Evolutionary conservation across 805 yeast genomes (phyloP).

Genomic region (Alloascoidea africana): DNA sequence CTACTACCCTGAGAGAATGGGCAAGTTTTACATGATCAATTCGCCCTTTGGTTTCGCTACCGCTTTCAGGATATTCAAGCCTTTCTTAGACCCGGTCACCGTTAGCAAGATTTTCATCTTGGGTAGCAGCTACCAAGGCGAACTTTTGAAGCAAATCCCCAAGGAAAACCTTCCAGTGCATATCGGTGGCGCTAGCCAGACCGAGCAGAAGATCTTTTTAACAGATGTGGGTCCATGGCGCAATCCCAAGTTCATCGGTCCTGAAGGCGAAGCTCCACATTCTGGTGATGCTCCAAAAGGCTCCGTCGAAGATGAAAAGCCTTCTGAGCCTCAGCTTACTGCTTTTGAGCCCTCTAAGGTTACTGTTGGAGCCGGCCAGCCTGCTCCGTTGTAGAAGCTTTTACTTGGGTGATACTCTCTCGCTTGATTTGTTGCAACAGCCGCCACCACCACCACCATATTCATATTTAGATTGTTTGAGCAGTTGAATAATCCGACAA

Average conservation of each 20-base stretch:
- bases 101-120: constrained; percentile 87
- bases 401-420: too few species aligned
- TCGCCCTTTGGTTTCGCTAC: constrained; percentile 97
- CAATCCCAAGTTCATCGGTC: constrained; percentile 75
- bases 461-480: too few species aligned
- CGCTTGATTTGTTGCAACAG: too few species aligned
- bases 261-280: constrained; percentile 88
- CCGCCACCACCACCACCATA: too few species aligned
- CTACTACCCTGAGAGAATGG: constrained; percentile 98
- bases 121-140: constrained; percentile 65
- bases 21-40: constrained; percentile 87
- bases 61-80: constrained; percentile 82
- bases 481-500: too few species aligned
- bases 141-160: constrained; percentile 83
- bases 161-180: constrained; percentile 81
- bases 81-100: constrained; percentile 94
- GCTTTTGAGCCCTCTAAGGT: too few species aligned
- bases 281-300: constrained; percentile 1
- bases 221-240: constrained; percentile 98
- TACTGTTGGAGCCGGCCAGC: too few species aligned
- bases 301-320: too few species aligned
- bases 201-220: constrained; percentile 53
- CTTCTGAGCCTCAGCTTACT: too few species aligned
- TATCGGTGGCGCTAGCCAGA: constrained; percentile 75
- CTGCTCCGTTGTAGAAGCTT: too few species aligned